Percentiles rank a stretch among this genome's conserved stretches.
Evolutionary conservation across 2,329 filamentous ascomycete species (phyloP).

Genomic region (Aspergillus versicolor): DNA sequence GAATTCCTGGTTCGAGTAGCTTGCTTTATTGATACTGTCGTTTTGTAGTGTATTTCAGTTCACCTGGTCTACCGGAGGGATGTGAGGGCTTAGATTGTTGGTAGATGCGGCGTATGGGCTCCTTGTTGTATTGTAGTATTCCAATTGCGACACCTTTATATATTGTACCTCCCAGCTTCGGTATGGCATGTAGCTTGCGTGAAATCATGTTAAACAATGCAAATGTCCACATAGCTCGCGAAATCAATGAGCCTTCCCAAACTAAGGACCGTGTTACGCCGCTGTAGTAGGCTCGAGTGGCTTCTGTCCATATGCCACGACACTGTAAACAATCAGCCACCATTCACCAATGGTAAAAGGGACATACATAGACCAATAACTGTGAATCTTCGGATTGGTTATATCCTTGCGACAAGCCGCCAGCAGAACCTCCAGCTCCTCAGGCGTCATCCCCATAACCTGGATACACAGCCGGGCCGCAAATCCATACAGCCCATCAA

Average conservation of each 20-base stretch:
- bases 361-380: slow-evolving; percentile 6
- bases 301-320: slow-evolving; percentile 5
- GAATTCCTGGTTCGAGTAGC: slow-evolving; percentile 11
- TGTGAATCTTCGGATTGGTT: neutral
- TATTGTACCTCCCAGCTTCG: no score
- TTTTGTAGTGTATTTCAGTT: neutral
- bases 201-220: no score
- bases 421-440: neutral
- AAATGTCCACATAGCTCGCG: no score
- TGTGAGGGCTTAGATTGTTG: neutral
- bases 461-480: neutral
- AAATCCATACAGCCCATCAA: slow-evolving; percentile 3
- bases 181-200: no score
- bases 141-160: no score
- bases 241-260: no score
- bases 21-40: rapidly evolving
- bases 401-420: slow-evolving; percentile 1
- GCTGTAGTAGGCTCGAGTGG: neutral
- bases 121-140: no score
- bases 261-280: no score
- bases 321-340: neutral
- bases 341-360: no score
- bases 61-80: neutral
- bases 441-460: slow-evolving; percentile 3
- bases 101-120: neutral